Conservation (phyloP, 495 filamentous ascomycete genomes). For the Penicilliopsis zonata region DNA sequence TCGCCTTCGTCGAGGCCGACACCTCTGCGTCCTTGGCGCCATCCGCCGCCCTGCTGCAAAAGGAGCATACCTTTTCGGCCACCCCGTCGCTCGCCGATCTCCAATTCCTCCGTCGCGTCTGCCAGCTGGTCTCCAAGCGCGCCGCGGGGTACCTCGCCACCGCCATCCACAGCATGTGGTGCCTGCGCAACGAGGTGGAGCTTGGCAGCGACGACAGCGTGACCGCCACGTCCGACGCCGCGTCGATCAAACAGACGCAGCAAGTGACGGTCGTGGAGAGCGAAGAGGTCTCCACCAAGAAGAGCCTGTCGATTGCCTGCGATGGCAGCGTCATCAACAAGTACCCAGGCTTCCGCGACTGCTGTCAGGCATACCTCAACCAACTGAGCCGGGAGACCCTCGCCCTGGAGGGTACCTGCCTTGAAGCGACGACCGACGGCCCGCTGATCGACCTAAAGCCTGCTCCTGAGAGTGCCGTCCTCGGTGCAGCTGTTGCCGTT, state of each 20-base stretch:
- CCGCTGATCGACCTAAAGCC: conserved; percentile 32
- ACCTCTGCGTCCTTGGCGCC: conserved; percentile 28
- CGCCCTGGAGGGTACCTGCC: conserved; percentile 4
- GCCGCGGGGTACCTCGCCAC: conserved; percentile 53
- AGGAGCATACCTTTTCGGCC: conserved; percentile 34
- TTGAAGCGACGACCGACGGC: conserved; percentile 7
- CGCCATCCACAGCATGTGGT: conserved; percentile 53
- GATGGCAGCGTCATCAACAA: conserved; percentile 51
- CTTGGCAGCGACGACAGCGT: too few relatives aligned
- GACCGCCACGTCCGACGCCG: conserved; percentile 9
- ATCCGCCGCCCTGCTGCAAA: conserved; percentile 35
- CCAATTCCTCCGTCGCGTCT: conserved; percentile 39
- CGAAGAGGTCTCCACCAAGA: conserved; percentile 14
- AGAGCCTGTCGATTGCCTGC: conserved; percentile 38
- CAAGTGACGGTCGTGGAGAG: conserved; percentile 32
- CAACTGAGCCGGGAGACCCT: conserved; percentile 24
- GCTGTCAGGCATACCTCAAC: conserved; percentile 37
- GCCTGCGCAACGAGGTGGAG: conserved; percentile 40
- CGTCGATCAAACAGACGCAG: conserved; percentile 19
- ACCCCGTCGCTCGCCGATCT: conserved; percentile 40
- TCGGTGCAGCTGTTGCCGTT: conserved; percentile 45
- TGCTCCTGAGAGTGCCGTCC: conserved; percentile 40
- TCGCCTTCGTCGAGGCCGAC: conserved; percentile 44
- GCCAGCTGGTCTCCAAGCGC: conserved; percentile 43
- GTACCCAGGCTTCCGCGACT: conserved; percentile 41